Percentiles rank a stretch among this genome's conserved stretches.
These are phyloP conservation scores for Nicotiana sylvestris DNA, from an alignment of 257 asterid species.

Conservation along the genomic window DNA sequence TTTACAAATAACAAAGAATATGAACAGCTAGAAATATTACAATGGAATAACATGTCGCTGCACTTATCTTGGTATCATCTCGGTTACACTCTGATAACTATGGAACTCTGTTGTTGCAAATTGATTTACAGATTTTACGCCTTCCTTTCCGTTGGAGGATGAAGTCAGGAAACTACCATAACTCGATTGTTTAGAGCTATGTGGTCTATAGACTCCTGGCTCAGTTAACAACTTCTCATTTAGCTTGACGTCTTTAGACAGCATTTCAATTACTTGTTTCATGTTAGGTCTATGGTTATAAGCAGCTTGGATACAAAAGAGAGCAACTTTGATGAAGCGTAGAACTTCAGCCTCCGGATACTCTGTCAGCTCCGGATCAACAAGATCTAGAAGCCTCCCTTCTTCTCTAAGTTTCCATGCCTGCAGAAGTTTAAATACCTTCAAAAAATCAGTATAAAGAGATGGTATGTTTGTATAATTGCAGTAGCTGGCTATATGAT, in stretches of 20 bases:
- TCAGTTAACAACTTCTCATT: conserved; percentile 49
- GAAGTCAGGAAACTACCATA: conserved; percentile 25
- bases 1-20: background rate
- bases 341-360: conserved; percentile 43
- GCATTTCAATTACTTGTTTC: conserved; percentile 75
- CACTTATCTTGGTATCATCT: conserved; percentile 58
- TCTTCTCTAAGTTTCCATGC: conserved; percentile 68
- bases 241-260: conserved; percentile 51
- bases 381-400: conserved; percentile 51
- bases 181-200: conserved; percentile 18
- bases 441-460: background rate
- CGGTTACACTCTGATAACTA: conserved; percentile 24
- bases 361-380: conserved; percentile 56
- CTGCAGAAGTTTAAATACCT: conserved; percentile 31
- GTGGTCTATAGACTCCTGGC: conserved; percentile 55
- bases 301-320: conserved; percentile 72
- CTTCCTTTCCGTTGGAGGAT: conserved; percentile 27
- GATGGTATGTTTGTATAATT: background rate
- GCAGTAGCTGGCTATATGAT: background rate
- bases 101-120: conserved; percentile 19
- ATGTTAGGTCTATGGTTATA: conserved; percentile 69
- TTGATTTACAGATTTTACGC: conserved; percentile 23
- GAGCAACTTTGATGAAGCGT: conserved; percentile 57
- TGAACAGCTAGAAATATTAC: background rate
- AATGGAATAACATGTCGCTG: background rate